A percentile compares a stretch with the other conserved stretches of the same genome.
Evolutionary conservation across 2,329 filamentous ascomycete species (phyloP).

Genomic region (Byssochlamys sp.): DNA sequence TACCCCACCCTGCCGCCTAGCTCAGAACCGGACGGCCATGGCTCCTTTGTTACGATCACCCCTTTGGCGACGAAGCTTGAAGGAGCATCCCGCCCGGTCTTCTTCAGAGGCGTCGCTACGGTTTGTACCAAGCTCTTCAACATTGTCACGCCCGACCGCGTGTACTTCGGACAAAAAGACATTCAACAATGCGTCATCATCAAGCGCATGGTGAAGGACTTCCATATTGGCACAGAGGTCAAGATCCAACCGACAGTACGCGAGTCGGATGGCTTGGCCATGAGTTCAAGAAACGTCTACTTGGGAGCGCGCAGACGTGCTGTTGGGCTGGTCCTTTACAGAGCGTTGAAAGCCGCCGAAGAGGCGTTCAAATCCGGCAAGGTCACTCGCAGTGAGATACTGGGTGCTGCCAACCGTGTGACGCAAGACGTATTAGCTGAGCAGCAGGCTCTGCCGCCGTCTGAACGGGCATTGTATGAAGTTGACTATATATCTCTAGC

Average conservation of each 20-base stretch:
- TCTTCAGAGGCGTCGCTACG: conserved; percentile 92
- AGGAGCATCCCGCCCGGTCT: conserved; percentile 76
- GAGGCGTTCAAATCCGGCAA: conserved; percentile 50
- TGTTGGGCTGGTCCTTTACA: conserved; percentile 62
- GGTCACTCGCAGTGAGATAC: conserved; percentile 53
- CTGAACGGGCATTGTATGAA: conserved; percentile 61
- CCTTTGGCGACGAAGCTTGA: conserved; percentile 74
- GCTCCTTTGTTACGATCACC: conserved; percentile 84
- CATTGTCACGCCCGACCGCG: conserved; percentile 64
- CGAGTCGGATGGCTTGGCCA: conserved; percentile 71
- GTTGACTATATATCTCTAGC: conserved; percentile 88
- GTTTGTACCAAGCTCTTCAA: conserved; percentile 93
- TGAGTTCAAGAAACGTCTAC: conserved; percentile 91
- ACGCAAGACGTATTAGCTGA: conserved; percentile 45
- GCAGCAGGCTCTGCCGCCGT: conserved; percentile 53
- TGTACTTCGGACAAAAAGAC: conserved; percentile 96
- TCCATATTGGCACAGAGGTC: conserved; percentile 67
- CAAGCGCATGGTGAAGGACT: conserved; percentile 74
- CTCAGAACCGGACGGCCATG: conserved; percentile 63
- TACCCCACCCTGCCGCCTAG: conserved; percentile 73
- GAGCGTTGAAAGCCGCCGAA: conserved; percentile 62
- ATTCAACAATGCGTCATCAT: conserved; percentile 92
- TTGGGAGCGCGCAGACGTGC: conserved; percentile 64
- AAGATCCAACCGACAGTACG: conserved; percentile 65
- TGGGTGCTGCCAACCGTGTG: conserved; percentile 59